Base-by-base conservation (phyloP, 257 asterid species). In the Henckelia pumila region DNA sequence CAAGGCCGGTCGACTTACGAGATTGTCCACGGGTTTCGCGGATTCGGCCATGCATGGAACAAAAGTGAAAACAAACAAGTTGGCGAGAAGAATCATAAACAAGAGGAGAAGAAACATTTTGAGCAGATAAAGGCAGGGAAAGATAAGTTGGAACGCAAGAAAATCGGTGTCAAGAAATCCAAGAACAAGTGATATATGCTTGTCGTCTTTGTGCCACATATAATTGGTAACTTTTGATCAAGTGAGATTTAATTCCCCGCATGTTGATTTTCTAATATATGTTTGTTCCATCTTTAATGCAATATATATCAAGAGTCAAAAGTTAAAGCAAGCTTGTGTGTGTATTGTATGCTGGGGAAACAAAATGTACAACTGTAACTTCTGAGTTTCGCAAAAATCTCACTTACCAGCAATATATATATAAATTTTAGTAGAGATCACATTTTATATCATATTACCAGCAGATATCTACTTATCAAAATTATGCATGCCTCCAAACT, bases 71-170 rank as follows among this genome's bases (percentile, higher is more conserved):
- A 75, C 35, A 79, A 78, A 16, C 56, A 66, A 61, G 73, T 71
- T 56, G 84, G 77, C 17, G 75, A 83, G 81, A 76, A 83, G 71
- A 72, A 64, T 7, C 70, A 68, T 28, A 77, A 77, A 65, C 81
- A 79, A 69, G 89, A 75, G 69, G 80, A 77, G 80, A 71, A 80
- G 78, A 72, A 77, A 40, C 32, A 52, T 35, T 82, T 76, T 47
- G 73, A 74, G 69, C 75, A 83, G 71, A 73, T 25, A 47, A 84
- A 79, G 68, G 73, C 73, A 56, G 84, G 66, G 21, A 80, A 81
- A 62, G 85, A 85, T 66, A 86, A 80, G 74, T 29, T 84, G 8
- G 82, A 74, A 11, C 64, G 65, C 66, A 85, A 74, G 77, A 82
- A 63, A 74, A 79, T 78, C 67, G 72, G 79, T 55, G 80, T 72